Percentiles rank a stretch among this genome's conserved stretches.
These are phyloP conservation scores for Trichoderma atrobrunneum DNA, from an alignment of 2,329 filamentous ascomycete species.

Conservation along the genomic window DNA sequence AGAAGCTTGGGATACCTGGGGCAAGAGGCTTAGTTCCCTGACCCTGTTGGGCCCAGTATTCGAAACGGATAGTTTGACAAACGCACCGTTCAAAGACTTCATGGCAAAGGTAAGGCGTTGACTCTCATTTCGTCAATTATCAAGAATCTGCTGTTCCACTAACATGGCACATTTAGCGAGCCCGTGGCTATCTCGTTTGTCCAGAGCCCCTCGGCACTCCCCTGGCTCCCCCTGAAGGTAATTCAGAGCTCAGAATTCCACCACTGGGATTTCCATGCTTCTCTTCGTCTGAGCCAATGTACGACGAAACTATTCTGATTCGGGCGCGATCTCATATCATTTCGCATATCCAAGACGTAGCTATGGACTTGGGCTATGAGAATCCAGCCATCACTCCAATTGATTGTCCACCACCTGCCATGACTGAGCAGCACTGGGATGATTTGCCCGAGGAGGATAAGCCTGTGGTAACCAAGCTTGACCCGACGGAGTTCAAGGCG, in stretches of 20 bases:
- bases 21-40: constrained; percentile 45
- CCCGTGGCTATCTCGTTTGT: constrained; percentile 60
- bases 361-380: constrained; percentile 36
- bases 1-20: constrained; percentile 49
- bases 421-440: constrained; percentile 32
- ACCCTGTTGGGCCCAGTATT: constrained; percentile 50
- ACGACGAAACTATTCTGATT: constrained; percentile 63
- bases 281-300: constrained; percentile 60
- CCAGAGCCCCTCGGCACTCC: constrained; percentile 49
- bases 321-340: constrained; percentile 53
- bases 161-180: constrained; percentile 42
- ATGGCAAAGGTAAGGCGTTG: constrained; percentile 45
- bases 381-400: constrained; percentile 30
- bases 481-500: constrained; percentile 25
- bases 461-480: constrained; percentile 26
- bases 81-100: constrained; percentile 47
- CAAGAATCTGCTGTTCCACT: neutral
- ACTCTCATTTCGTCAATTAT: neutral
- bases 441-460: constrained; percentile 31
- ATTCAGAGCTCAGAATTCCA: constrained; percentile 41
- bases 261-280: constrained; percentile 63
- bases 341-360: constrained; percentile 59
- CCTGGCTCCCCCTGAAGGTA: constrained; percentile 52
- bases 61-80: constrained; percentile 38
- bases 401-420: neutral